These are phyloP conservation scores for Sarocladium kiliense DNA, from an alignment of 2,329 filamentous ascomycete species.

Conservation along the genomic window DNA sequence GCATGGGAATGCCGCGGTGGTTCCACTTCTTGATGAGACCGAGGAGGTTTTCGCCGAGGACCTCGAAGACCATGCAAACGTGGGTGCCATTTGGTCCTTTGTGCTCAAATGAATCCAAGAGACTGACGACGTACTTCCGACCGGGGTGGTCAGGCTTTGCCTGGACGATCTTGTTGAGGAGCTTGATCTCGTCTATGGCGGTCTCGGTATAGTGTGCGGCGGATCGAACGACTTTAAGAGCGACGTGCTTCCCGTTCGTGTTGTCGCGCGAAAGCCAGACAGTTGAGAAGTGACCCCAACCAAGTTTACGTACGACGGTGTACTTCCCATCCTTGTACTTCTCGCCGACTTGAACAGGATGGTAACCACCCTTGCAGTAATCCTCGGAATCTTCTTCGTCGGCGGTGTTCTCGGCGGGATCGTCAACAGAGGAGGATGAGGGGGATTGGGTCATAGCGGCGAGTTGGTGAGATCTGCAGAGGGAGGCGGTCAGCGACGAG, in stretches of 20 bases:
- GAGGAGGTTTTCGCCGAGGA: constrained; percentile 88
- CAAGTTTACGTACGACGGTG: constrained; percentile 90
- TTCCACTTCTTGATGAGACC: constrained; percentile 98
- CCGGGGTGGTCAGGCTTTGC: constrained; percentile 94
- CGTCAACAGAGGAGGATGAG: constrained; percentile 74
- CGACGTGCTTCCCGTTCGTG: constrained; percentile 85
- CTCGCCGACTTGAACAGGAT: constrained; percentile 90
- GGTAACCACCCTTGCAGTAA: constrained; percentile 98
- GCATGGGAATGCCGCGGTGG: constrained; percentile 93
- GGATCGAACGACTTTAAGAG: constrained; percentile 94
- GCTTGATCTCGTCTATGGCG: constrained; percentile 96
- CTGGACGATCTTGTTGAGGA: constrained; percentile 93
- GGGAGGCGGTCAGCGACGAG: neutral
- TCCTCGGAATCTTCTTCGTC: constrained; percentile 99
- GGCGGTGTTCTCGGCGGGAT: constrained; percentile 83
- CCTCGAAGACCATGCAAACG: constrained; percentile 99
- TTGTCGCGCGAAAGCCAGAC: constrained; percentile 86
- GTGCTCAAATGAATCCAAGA: constrained; percentile 96
- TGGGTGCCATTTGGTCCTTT: constrained; percentile 94
- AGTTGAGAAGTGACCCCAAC: constrained; percentile 99
- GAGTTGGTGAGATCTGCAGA: constrained; percentile 47
- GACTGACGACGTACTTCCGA: constrained; percentile 89
- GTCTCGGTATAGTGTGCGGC: constrained; percentile 99
- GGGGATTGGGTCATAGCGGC: constrained; percentile 65
- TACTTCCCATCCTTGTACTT: constrained; percentile 98